phyloP scores from a whole-genome alignment of 2,329 filamentous ascomycete genomes.

The Helminthosporium solani region DNA sequence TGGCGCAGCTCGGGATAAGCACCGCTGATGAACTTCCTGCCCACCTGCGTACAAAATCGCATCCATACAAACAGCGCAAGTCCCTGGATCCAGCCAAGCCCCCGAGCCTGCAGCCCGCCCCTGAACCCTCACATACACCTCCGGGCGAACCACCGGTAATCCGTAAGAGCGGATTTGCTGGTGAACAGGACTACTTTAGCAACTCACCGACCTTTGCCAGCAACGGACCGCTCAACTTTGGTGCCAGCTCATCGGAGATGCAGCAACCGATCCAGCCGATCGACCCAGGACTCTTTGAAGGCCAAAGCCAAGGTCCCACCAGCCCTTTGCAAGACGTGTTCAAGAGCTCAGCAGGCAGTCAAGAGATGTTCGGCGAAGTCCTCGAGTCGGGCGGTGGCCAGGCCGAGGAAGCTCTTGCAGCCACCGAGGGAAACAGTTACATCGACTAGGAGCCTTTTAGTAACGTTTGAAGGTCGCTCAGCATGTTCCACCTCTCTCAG shows the following conservation, averaged over 20 bases:
- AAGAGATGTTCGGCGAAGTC: conserved; percentile 40
- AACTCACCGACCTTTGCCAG: conserved; percentile 39
- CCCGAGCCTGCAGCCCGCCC: conserved; percentile 37
- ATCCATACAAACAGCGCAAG: conserved; percentile 63
- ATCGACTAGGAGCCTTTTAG: conserved; percentile 27
- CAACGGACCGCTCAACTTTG: conserved; percentile 32
- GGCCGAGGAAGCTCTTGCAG: conserved; percentile 40
- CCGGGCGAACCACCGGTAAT: conserved; percentile 36
- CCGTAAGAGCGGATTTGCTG: conserved; percentile 25
- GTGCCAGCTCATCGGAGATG: conserved; percentile 18
- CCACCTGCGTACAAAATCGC: conserved; percentile 69
- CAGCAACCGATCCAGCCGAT: conserved; percentile 27
- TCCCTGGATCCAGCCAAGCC: conserved; percentile 48
- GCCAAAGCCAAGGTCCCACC: conserved; percentile 26
- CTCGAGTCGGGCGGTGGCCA: conserved; percentile 40
- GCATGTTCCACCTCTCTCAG: neutral
- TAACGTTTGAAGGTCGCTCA: neutral
- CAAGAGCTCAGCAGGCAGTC: conserved; percentile 36
- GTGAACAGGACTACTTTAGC: conserved; percentile 37
- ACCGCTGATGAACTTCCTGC: conserved; percentile 89
- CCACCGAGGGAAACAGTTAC: conserved; percentile 37
- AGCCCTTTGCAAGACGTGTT: conserved; percentile 41
- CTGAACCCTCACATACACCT: conserved; percentile 41
- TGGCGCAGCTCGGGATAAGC: conserved; percentile 83
- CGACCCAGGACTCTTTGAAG: conserved; percentile 42